These are phyloP conservation scores for Thielaviopsis euricoi DNA, from an alignment of 2,329 filamentous ascomycete species.

Conservation along the genomic window DNA sequence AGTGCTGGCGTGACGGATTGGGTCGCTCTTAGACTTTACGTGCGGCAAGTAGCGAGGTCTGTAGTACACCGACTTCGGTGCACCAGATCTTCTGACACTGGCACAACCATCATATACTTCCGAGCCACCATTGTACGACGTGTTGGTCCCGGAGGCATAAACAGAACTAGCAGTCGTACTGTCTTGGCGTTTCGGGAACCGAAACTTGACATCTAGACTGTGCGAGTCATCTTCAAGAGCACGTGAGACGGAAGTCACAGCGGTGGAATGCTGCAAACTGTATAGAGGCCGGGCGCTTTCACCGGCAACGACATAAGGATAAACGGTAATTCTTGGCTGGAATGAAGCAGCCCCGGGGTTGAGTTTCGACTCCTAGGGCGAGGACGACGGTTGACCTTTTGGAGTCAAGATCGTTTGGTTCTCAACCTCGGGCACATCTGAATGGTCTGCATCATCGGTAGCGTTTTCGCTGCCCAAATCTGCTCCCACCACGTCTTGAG, in stretches of 20 bases:
- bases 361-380: constrained; percentile 30
- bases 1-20: constrained; percentile 6
- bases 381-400: constrained; percentile 1
- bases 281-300: neutral
- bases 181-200: neutral
- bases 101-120: neutral
- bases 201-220: neutral
- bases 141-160: neutral
- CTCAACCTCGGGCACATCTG: neutral
- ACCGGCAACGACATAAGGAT: neutral
- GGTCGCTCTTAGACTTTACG: constrained; percentile 10
- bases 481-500: too few species aligned
- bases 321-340: constrained; percentile 24
- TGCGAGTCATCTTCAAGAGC: neutral
- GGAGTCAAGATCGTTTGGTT: neutral
- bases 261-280: neutral
- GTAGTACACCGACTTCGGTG: neutral
- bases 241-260: neutral
- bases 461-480: constrained; percentile 16
- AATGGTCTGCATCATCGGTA: neutral
- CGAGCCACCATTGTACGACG: neutral
- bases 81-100: neutral
- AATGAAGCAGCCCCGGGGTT: constrained; percentile 41
- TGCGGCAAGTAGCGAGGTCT: constrained; percentile 8
- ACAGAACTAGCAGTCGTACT: neutral